A percentile compares a stretch with the other conserved stretches of the same genome.
Conservation (phyloP, 2,329 filamentous ascomycete species). For the Triangularia verruculosa region DNA sequence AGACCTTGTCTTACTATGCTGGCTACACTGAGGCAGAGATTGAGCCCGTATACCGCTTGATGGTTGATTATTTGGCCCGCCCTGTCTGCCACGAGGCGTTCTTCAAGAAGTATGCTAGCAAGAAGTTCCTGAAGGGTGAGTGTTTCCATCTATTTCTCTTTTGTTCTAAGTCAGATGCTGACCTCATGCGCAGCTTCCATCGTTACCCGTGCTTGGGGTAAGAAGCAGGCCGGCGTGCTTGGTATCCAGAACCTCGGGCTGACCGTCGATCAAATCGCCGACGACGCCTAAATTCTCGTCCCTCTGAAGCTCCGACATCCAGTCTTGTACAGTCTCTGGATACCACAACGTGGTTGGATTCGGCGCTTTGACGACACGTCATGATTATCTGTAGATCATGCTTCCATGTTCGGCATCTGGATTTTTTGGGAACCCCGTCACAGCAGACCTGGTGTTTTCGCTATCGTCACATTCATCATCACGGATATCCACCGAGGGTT, state of each 20-base stretch:
- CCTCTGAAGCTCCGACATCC: slow-evolving; percentile 11
- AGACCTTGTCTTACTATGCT: slow-evolving; percentile 82
- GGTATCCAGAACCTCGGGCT: slow-evolving; percentile 41
- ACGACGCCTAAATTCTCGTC: slow-evolving; percentile 1
- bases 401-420: slow-evolving; percentile 18
- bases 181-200: slow-evolving; percentile 67
- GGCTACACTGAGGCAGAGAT: slow-evolving; percentile 94
- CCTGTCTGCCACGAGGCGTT: slow-evolving; percentile 94
- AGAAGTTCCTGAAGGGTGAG: slow-evolving; percentile 93
- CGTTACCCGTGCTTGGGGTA: slow-evolving; percentile 88
- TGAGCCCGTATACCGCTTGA: slow-evolving; percentile 83
- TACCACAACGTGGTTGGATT: slow-evolving; percentile 29
- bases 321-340: slow-evolving; percentile 24
- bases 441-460: not conserved
- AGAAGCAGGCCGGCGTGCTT: slow-evolving; percentile 65
- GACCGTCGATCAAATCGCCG: slow-evolving; percentile 48
- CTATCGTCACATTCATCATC: slow-evolving; percentile 20
- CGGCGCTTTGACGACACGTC: slow-evolving; percentile 22
- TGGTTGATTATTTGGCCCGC: slow-evolving; percentile 93
- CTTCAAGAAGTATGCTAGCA: slow-evolving; percentile 99
- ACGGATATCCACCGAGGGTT: slow-evolving; percentile 14
- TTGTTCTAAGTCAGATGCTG: slow-evolving; percentile 13
- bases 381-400: slow-evolving; percentile 21
- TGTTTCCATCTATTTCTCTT: not conserved
- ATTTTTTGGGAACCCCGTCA: slow-evolving; percentile 17